Conservation (phyloP, 2,329 filamentous ascomycete species). For the Penicillium brasilianum region DNA sequence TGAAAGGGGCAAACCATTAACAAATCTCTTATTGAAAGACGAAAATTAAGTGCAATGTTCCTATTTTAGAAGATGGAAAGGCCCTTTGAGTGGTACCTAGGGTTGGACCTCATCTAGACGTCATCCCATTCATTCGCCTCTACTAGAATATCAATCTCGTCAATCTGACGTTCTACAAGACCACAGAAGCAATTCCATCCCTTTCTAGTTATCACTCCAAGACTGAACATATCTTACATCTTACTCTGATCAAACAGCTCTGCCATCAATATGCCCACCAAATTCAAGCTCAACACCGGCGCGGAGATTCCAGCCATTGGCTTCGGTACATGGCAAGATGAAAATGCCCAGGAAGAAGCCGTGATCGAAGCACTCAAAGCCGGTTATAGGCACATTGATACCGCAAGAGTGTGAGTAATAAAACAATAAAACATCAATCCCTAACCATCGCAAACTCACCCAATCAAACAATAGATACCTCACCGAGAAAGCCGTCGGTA, state of each 20-base stretch:
- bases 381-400: constrained; percentile 63
- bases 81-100: no score
- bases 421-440: no score
- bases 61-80: not conserved
- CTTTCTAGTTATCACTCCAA: not conserved
- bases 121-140: not conserved
- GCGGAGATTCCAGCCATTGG: constrained; percentile 55
- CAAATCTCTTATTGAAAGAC: no score
- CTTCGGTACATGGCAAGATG: constrained; percentile 62
- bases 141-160: not conserved
- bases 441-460: no score
- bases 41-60: not conserved
- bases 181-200: not conserved
- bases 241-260: not conserved
- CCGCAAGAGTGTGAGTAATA: constrained; percentile 48
- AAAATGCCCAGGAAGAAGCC: constrained; percentile 55
- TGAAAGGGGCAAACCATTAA: not conserved
- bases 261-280: constrained; percentile 36
- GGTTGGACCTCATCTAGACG: not conserved
- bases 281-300: constrained; percentile 55
- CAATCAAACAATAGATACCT: constrained; percentile 53
- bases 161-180: not conserved
- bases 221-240: not conserved
- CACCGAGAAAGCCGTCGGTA: constrained; percentile 70
- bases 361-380: constrained; percentile 55